phyloP scores from a whole-genome alignment of 805 yeast species.

The Saccharomyces eubayanus region DNA sequence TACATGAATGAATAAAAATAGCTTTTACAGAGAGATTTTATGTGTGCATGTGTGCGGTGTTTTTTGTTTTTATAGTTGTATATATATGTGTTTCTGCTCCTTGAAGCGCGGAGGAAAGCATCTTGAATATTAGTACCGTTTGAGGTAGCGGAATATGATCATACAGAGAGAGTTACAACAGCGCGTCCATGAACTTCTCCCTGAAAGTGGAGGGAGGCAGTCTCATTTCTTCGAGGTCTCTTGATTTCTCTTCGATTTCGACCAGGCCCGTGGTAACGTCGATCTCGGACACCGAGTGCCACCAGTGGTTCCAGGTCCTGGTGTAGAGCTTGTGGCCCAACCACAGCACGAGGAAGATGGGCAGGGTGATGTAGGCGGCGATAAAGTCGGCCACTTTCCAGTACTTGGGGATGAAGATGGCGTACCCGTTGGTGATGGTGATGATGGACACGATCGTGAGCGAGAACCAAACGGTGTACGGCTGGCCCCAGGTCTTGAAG shows the following conservation, averaged over 20 bases:
- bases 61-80: background rate
- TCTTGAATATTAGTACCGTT: background rate
- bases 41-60: background rate
- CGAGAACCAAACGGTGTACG: slow-evolving; percentile 49
- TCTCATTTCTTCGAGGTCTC: slow-evolving; percentile 20
- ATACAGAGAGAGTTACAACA: slow-evolving; percentile 8
- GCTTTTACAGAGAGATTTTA: background rate
- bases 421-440: slow-evolving; percentile 65
- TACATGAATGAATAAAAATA: too few species aligned
- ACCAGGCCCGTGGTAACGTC: slow-evolving; percentile 56
- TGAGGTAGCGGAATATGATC: background rate
- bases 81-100: background rate
- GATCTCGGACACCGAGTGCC: slow-evolving; percentile 46
- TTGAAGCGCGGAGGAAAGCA: background rate
- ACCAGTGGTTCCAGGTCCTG: slow-evolving; percentile 36
- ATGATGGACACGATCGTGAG: slow-evolving; percentile 43
- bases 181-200: slow-evolving; percentile 17
- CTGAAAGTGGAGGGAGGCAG: slow-evolving; percentile 12
- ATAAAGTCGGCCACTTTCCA: slow-evolving; percentile 52
- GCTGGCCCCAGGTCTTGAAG: slow-evolving; percentile 48
- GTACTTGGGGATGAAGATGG: slow-evolving; percentile 43
- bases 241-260: slow-evolving; percentile 48
- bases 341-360: slow-evolving; percentile 38
- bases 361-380: slow-evolving; percentile 63
- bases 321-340: slow-evolving; percentile 48